Percentiles rank a stretch among this genome's conserved stretches.
These are phyloP conservation scores for Colletotrichum sp. DNA, from an alignment of 2,329 filamentous ascomycete genomes.

Conservation along the genomic window DNA sequence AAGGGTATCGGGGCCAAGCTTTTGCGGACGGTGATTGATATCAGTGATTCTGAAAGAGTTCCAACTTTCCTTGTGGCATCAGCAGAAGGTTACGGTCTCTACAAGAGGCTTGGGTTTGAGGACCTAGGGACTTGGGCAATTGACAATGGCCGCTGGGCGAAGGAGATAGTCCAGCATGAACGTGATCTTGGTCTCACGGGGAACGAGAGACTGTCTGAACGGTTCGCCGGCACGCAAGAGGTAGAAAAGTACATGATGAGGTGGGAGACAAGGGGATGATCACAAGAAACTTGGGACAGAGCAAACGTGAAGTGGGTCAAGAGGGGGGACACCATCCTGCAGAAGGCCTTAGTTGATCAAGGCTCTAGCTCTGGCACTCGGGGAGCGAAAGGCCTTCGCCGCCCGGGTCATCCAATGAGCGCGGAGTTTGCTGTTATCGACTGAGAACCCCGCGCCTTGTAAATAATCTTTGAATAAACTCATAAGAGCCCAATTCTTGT, in stretches of 20 bases:
- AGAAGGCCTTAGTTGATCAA: not conserved
- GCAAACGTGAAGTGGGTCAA: not conserved
- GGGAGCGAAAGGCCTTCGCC: not conserved
- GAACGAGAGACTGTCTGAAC: slow-evolving; percentile 5
- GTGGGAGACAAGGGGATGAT: not conserved
- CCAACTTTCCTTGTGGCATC: slow-evolving; percentile 24
- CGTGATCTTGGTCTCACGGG: slow-evolving; percentile 5
- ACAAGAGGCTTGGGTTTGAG: slow-evolving; percentile 22
- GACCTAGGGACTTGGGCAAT: slow-evolving; percentile 22
- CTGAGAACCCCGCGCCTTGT: not conserved
- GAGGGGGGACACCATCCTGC: not conserved
- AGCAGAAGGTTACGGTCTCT: slow-evolving; percentile 23
- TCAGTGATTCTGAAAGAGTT: slow-evolving; percentile 10
- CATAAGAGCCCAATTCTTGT: not conserved
- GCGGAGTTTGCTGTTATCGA: not conserved
- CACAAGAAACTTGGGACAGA: not conserved
- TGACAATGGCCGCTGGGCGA: slow-evolving; percentile 22
- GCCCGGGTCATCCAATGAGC: not conserved
- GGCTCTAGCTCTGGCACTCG: not conserved
- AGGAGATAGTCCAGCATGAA: slow-evolving; percentile 11
- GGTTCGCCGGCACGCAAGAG: slow-evolving; percentile 22
- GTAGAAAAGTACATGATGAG: slow-evolving; percentile 23
- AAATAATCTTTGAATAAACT: not conserved
- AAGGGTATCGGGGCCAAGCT: slow-evolving; percentile 22
- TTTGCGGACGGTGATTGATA: slow-evolving; percentile 5